Conservation (phyloP, 305 asterid genomes). For the Fraxinus latifolia region DNA sequence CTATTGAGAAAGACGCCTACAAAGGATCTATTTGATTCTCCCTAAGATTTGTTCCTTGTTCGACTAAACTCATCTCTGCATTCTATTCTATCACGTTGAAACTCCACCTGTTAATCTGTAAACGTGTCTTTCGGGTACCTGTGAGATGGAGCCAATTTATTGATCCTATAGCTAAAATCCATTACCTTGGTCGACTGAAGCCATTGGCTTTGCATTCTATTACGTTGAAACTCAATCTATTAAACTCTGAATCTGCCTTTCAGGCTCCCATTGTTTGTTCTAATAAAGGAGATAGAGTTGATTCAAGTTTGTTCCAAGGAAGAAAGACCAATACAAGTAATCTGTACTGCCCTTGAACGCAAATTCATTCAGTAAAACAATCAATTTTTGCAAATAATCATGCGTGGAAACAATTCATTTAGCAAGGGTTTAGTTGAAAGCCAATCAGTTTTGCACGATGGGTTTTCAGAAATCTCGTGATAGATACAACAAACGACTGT, state of each 20-base stretch:
- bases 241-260: background rate
- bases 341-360: background rate
- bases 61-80: background rate
- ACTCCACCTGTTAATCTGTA: background rate
- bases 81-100: background rate
- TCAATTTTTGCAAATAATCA: background rate
- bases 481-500: background rate
- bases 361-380: background rate
- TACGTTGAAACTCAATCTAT: background rate
- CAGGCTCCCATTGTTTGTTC: background rate
- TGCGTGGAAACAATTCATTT: background rate
- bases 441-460: background rate
- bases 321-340: background rate
- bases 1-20: background rate
- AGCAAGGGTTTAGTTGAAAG: background rate
- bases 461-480: background rate
- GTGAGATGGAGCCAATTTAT: background rate
- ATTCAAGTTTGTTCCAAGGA: background rate
- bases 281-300: background rate
- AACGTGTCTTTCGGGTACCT: background rate
- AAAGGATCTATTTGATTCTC: background rate
- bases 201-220: background rate
- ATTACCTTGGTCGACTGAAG: background rate
- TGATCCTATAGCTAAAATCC: background rate
- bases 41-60: background rate